Base-by-base conservation (phyloP, 1,139 yeast species). In the Kluyveromyces sp. region DNA sequence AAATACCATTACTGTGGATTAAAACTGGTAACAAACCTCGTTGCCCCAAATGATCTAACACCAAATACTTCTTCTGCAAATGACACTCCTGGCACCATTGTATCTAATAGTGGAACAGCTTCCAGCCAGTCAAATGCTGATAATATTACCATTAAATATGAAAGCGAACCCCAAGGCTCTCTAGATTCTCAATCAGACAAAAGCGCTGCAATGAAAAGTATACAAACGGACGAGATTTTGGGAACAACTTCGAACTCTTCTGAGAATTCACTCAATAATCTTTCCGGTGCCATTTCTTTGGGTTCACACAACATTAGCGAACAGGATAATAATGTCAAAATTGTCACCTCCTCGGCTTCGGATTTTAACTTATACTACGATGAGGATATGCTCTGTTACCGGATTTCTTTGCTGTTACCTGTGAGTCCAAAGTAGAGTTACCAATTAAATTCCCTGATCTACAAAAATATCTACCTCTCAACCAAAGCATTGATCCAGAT, bases 1-100 rank as follows among this genome's bases (percentile, higher is more conserved):
- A 86, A 87, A 59, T 89, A 90, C 63, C 96, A 89, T 62, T 90
- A 89, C 63, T 87, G 96, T 67, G 97, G 97, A 1, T 72, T 89
- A 45, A 77, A 75, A 55, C 65, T 89, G 45, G 67, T 77, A 25
- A 46, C 35, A 55, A 49, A 28, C 47, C 48, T 10, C 51, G 45
- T 32, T 75, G n/a, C 35, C n/a, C n/a, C 47, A 8, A 43, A 44
- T 26, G 46, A 45, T 3, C 15, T 49, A 7, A 42, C 51, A 10
- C 50, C 52, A 10, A 42, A 6, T 25, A 34, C 34, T 3, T 42
- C 48, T 6, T 40, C 46, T 8, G n/a, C 38, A 3, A 37, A 26
- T 15, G 36, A 43, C 25, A 39, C 39, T 3, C 38, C 43, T 7
- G 36, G 10, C 25, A 25, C 21, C 33, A 28, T 15, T 32, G 36